Base-by-base conservation (phyloP, 306 rosid genomes). In the Trifolium repens region DNA sequence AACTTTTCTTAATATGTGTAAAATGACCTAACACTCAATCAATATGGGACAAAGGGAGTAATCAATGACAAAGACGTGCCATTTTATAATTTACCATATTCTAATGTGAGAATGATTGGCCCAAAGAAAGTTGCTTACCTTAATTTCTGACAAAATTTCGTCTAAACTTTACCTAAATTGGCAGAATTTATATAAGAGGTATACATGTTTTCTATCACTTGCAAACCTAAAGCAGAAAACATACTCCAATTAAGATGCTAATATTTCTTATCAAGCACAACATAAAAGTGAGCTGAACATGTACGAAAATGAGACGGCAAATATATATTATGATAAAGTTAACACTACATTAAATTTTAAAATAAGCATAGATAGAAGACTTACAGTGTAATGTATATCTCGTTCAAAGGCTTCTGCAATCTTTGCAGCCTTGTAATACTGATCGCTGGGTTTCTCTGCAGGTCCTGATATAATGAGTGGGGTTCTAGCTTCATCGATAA, bases 391-490 rank as follows among this genome's bases (percentile, higher is more conserved):
- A 84, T 94, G 98, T 77, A 94, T 87, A 62, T 94, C 94, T 52
- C 78, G 87, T 81, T 91, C 94, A 79, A 91, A 94, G 61, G 96
- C 98, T 70, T 89, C 74, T 67, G 97, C 98, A 72, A 94, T 89
- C 81, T 94, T 94, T 81, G 98, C 98, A 57, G 98, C 97, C 85
- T 90, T 91, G 74, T 87, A 87, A 84, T 94, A 94, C 17, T 82
- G 87, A 78, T 91, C 96, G 58, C 98, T 90, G 22, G 98, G 98
- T 81, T 87, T 91, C 77, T 94, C 98, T 17, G 98, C 97, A 64
- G 94, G 94, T 71, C 98, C 96, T 74, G 98, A 94, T 83, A 94
- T 92, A 69, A 94, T 94, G 74, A 92, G 99, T 72, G 99, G 97
- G 13, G 97, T 94, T 85, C 99, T 92, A 61, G 99, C 99, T 86